phyloP scores from a whole-genome alignment of 164 flowering plant species.

The Berberis thunbergii region DNA sequence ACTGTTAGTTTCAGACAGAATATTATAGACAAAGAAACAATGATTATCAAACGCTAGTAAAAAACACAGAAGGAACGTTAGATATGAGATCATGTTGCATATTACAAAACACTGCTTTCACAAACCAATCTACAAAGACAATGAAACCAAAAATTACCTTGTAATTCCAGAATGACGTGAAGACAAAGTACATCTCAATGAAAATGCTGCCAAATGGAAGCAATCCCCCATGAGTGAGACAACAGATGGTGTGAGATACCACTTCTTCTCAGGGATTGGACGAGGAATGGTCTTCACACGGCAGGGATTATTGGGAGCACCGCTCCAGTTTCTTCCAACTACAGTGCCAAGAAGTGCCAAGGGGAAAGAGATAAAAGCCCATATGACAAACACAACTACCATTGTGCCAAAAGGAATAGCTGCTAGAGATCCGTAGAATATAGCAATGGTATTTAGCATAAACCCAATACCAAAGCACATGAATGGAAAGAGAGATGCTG shows the following conservation, averaged over 20 bases:
- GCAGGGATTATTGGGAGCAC: conserved; percentile 98
- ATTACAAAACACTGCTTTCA: too few relatives aligned
- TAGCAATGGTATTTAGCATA: conserved; percentile 82
- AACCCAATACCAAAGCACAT: conserved; percentile 80
- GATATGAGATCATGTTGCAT: too few relatives aligned
- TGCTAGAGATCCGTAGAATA: conserved; percentile 95
- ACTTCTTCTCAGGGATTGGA: conserved; percentile 97
- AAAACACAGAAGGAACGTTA: too few relatives aligned
- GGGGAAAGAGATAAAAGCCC: conserved; percentile 97
- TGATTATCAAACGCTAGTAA: too few relatives aligned
- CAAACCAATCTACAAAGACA: neutral
- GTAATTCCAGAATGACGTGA: conserved; percentile 99
- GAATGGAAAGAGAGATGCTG: conserved; percentile 72
- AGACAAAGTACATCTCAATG: conserved; percentile 98
- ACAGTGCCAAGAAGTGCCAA: conserved; percentile 97
- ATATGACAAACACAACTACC: conserved; percentile 90
- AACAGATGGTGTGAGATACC: conserved; percentile 95
- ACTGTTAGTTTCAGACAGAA: too few relatives aligned
- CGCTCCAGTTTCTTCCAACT: conserved; percentile 98
- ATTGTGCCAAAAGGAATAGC: conserved; percentile 99
- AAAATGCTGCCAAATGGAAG: conserved; percentile 97
- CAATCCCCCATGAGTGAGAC: conserved; percentile 98
- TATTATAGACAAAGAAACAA: too few relatives aligned
- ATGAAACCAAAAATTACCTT: conserved; percentile 40
- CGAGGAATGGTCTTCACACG: conserved; percentile 99